Percentiles rank a stretch among this genome's conserved stretches.
phyloP scores from a whole-genome alignment of 768 basidiomycete species.

The Tulasnella sp. region DNA sequence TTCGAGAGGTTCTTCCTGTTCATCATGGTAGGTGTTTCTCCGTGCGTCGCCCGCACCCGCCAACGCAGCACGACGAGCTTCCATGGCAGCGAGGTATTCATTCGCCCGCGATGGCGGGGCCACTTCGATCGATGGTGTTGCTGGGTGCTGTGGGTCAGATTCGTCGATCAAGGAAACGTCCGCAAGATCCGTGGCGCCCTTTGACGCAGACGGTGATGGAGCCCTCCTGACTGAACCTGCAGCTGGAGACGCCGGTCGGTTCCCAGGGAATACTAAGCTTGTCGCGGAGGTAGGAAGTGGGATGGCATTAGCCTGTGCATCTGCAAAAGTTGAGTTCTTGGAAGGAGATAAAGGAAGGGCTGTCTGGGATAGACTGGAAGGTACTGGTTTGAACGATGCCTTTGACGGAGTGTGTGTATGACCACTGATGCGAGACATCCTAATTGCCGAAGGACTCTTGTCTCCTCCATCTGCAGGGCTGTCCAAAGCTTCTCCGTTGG shows the following conservation, averaged over 20 bases:
- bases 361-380: neutral
- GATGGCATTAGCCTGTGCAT: neutral
- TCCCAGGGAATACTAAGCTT: neutral
- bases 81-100: slow-evolving; percentile 2
- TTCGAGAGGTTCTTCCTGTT: neutral
- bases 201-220: neutral
- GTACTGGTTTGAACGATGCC: neutral
- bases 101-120: neutral
- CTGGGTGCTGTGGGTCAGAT: neutral
- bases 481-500: neutral
- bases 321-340: neutral
- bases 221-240: neutral
- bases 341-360: neutral
- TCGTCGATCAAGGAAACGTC: neutral
- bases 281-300: neutral
- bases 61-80: neutral
- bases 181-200: neutral
- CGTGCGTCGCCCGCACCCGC: neutral
- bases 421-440: neutral
- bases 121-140: neutral
- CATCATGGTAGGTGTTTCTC: slow-evolving; percentile 8
- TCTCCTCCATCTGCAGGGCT: neutral
- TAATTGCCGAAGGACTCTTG: neutral
- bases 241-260: neutral
- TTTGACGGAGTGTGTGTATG: neutral